A percentile compares a stretch with the other conserved stretches of the same genome.
Evolutionary conservation across 164 flowering plant species (phyloP).

Genomic region (Cinnamomum micranthum): DNA sequence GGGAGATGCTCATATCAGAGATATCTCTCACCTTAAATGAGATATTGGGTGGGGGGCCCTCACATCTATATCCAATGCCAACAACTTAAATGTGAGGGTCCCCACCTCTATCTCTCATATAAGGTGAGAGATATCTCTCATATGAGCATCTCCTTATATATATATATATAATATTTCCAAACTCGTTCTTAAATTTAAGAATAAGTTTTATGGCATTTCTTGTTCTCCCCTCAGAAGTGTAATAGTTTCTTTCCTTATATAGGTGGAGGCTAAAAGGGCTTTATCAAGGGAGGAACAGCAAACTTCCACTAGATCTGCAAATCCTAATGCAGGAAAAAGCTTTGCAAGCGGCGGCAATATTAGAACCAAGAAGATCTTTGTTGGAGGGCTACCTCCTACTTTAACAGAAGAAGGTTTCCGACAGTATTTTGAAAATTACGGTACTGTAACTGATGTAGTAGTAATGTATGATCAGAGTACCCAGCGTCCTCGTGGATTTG

Average conservation of each 20-base stretch:
- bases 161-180: too few species aligned
- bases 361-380: constrained; percentile 78
- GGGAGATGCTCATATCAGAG: too few species aligned
- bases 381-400: constrained; percentile 80
- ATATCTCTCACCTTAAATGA: too few species aligned
- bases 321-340: constrained; percentile 36
- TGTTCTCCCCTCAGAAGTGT: background rate
- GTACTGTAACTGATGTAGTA: constrained; percentile 80
- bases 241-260: constrained; percentile 7
- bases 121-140: too few species aligned
- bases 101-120: too few species aligned
- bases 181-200: too few species aligned
- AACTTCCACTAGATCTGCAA: constrained; percentile 43
- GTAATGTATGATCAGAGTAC: constrained; percentile 86
- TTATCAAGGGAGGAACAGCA: constrained; percentile 82
- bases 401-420: constrained; percentile 71
- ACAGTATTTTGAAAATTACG: constrained; percentile 71
- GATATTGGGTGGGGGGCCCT: too few species aligned
- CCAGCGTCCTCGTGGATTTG: constrained; percentile 78
- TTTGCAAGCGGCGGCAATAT: constrained; percentile 24
- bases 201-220: too few species aligned
- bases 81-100: too few species aligned
- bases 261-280: constrained; percentile 91
- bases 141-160: too few species aligned
- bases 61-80: too few species aligned